Percentiles rank a stretch among this genome's conserved stretches.
Conservation (phyloP, 2,329 filamentous ascomycete genomes). For the Dothidotthia symphoricarpi region DNA sequence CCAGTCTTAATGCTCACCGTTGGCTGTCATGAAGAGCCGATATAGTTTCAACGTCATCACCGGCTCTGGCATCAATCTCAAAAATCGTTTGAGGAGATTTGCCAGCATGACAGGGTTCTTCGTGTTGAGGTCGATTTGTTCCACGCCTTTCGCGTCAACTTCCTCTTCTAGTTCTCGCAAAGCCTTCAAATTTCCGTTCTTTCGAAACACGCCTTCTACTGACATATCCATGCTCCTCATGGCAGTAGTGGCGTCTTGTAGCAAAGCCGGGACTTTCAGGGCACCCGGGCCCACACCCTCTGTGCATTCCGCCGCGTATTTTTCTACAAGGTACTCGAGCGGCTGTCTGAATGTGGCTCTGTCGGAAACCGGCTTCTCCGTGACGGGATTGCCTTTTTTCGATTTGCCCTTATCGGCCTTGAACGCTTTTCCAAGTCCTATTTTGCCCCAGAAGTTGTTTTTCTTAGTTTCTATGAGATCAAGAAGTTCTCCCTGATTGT, state of each 20-base stretch:
- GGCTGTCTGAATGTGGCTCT: constrained; percentile 92
- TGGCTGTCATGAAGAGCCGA: constrained; percentile 81
- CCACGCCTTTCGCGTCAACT: constrained; percentile 82
- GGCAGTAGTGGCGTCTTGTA: constrained; percentile 90
- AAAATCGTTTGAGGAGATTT: constrained; percentile 89
- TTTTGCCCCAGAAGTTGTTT: constrained; percentile 96
- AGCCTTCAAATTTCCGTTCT: constrained; percentile 97
- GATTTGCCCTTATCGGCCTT: constrained; percentile 77
- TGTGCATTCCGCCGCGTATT: constrained; percentile 94
- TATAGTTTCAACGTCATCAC: constrained; percentile 94
- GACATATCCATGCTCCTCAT: constrained; percentile 99
- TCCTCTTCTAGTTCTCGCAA: constrained; percentile 80
- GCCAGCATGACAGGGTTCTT: constrained; percentile 93
- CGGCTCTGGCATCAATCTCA: constrained; percentile 90
- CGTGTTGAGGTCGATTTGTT: constrained; percentile 79
- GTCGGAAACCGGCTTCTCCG: constrained; percentile 39
- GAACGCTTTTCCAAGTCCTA: constrained; percentile 94
- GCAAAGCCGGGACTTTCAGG: constrained; percentile 83
- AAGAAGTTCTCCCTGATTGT: constrained; percentile 89
- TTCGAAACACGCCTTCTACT: constrained; percentile 96
- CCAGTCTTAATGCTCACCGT: constrained; percentile 55
- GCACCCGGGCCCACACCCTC: constrained; percentile 92
- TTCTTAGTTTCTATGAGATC: constrained; percentile 91
- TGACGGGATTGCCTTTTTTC: constrained; percentile 66
- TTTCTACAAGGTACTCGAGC: constrained; percentile 83